Evolutionary conservation across 768 basidiomycete genomes (phyloP), one percentile per base, ranked within the genome.

Genomic region (Tubosaeta sp.): DNA sequence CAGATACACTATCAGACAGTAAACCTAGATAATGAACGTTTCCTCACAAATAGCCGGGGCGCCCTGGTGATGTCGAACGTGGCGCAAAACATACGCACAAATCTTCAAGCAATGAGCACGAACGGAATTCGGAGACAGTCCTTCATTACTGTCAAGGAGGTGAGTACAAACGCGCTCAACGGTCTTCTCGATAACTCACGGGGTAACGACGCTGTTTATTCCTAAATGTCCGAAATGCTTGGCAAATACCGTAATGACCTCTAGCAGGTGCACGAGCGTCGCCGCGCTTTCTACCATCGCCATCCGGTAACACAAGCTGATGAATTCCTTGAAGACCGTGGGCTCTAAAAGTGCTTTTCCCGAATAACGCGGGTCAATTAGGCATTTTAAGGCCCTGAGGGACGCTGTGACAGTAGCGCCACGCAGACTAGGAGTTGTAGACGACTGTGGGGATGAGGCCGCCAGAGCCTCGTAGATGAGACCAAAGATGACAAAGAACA

Each of bases 401-500:
- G 84, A 79, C 7, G 90, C 82, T 2, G 82, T 66, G 10, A 84
- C 72, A 7, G 81, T 72, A 1, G 72, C 69, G 44, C 76, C 72
- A 6, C 78, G 78, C 10, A 72, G 59, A 11, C 74, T 64, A 6
- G 72, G 65, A 0, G 70, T 58, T 2, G 74, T 67, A 5, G 79
- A 77, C 0, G 82, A 74, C 50, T 90, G 82, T 0, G 84, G 71
- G 2, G 86, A 81, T 4, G 87, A 79, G 0, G 80, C 76, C 0
- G 82, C 81, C 7, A 97, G 72, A 0, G 90, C 85, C 65, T 98
- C 95, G 59, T 88, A 99, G 1, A 95, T 85, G n/a, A 98, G 80
- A 11, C 95, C 95, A 64, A 95, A 97, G 5, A 97, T 65, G 11
- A 91, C 79, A 71, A 86, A 93, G 72, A 97, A 99, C 70, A 91